Base-by-base conservation (phyloP, 495 filamentous ascomycete genomes). In the Penicillium diatomitis region DNA sequence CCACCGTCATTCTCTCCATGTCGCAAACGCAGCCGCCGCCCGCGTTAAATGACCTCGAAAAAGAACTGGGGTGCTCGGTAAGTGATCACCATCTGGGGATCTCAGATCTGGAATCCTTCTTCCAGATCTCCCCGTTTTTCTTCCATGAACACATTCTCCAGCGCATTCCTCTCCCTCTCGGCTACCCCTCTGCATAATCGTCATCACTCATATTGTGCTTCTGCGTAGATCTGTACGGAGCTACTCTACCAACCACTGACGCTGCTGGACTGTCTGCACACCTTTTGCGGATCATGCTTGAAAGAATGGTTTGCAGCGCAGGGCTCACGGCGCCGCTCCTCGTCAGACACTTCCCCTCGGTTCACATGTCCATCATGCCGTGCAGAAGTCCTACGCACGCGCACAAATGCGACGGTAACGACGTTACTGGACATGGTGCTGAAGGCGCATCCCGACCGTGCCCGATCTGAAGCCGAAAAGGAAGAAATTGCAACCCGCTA, bases 241-340 rank as follows among this genome's bases (percentile, higher is more conserved):
- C 75, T 97, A 45, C 86, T 98, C 52, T 95, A 88, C 72, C 87
- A 96, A 63, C 92, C 92, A 12, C 81, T 97, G 50, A 96, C 90
- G 32, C 85, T 96, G 50, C 87, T 98, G 62, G 88, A 97, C 73
- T 98, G 92, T 64, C 82, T 98, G 2, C 92, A 98, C 71, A 95
- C 90, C 35, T 97, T 92, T 70, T 97, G 92, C 71, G 92, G 88
- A 48, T 84, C 86, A 31, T 98, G 92, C 62, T 64, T 96, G 50
- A 95, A 94, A 68, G 83, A 90, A 68, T 97, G 92, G 92, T 98
- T 98, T 69, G 55, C 65, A 8, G 80, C 66, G 48, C 81, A 84
- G 55, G 74, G 72, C 44, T 83, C 67, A 47, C 49, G 70, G 47
- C 51, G 69, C 60, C 58, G 74, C 32, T 66, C 66, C 30, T 66